Base-by-base conservation (phyloP, 140 eudicot species). In the Bidens hawaiensis region DNA sequence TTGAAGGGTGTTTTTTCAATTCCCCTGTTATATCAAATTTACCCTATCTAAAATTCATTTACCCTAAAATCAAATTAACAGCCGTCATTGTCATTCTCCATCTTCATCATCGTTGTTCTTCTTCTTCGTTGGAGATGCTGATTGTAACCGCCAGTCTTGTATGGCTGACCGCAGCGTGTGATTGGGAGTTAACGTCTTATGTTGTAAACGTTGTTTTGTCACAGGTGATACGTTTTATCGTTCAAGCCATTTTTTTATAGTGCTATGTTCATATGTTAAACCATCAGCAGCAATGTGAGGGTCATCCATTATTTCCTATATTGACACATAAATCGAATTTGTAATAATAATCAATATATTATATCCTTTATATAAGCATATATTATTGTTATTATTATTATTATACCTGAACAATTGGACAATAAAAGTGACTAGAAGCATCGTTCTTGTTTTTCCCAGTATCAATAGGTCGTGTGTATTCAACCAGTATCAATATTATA, bases 231-330 rank as follows among this genome's bases (percentile, higher is more conserved):
- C 71, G n/a, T 78, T 63, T 60, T 84, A 84, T 40, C 85, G 76
- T 40, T 82, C 85, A 18, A 87, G 77, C 98, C 98, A 91, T 60
- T 80, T 74, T 31, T 76, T 65, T 42, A 91, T 91, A 23, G 98
- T 96, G 64, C 76, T 81, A 51, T 79, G 82, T 62, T 91, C 98
- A 12, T 91, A 91, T 7, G 91, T 79, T 48, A 79, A 91, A 49
- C 98, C 98, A 66, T 91, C 98, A 16, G 94, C 85, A 4, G 98
- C 98, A 50, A 91, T 79, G 17, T 79, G 67, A 18, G 98, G 98
- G 74, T 87, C 89, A 6, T 82, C 78, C 98, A 91, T 91, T 36
- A 87, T 71, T 74, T 91, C 96, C 95, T 91, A 78, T 41, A 65
- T 16, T 22, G 6, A 16, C 25, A 64, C n/a, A n/a, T n/a, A n/a